Percentiles rank a stretch among this genome's conserved stretches.
Conservation (phyloP, 2,329 filamentous ascomycete genomes). For the Phoma sp. region DNA sequence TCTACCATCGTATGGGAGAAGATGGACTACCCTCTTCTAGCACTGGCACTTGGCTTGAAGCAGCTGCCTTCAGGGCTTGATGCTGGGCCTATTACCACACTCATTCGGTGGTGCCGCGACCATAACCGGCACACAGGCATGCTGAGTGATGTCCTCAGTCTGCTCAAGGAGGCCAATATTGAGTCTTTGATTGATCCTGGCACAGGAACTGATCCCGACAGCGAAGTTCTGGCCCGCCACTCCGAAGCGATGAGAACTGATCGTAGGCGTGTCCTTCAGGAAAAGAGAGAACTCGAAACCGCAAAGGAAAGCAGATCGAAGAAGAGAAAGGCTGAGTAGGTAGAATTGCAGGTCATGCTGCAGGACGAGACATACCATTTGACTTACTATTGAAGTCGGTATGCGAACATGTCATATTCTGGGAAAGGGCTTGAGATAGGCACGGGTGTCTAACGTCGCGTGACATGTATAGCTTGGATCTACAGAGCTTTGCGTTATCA, state of each 20-base stretch:
- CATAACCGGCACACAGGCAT: conserved; percentile 1
- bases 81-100: conserved; percentile 25
- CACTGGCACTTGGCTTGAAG: conserved; percentile 20
- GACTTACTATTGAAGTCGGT: too few species aligned
- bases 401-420: too few species aligned
- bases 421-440: too few species aligned
- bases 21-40: conserved; percentile 29
- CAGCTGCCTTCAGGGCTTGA: conserved; percentile 21
- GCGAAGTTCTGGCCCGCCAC: conserved; percentile 10
- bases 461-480: too few species aligned
- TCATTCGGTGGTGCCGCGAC: conserved; percentile 23
- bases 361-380: too few species aligned
- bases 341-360: too few species aligned
- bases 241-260: conserved; percentile 18
- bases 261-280: conserved; percentile 1
- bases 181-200: conserved; percentile 16
- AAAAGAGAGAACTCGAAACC: conserved; percentile 4
- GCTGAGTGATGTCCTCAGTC: conserved; percentile 16
- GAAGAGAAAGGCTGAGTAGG: conserved; percentile 12
- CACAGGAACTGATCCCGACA: conserved; percentile 16
- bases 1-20: conserved; percentile 6
- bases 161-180: conserved; percentile 16
- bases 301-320: not conserved
- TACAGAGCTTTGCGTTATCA: too few species aligned
- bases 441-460: too few species aligned